Base-by-base conservation (phyloP, 2,329 filamentous ascomycete species). In the Emergomyces orientalis region DNA sequence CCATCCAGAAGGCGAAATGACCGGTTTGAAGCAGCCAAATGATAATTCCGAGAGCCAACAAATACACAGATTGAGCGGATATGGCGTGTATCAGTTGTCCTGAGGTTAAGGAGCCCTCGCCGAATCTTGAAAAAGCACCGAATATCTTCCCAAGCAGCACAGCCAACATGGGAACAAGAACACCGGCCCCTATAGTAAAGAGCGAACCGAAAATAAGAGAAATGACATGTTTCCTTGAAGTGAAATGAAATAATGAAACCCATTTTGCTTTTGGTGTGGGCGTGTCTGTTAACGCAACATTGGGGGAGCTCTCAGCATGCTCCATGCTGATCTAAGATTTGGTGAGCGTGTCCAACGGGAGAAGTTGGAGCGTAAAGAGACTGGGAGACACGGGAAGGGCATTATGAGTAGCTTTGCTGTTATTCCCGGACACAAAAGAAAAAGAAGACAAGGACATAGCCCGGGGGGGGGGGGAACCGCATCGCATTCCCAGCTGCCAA, bases 91-190 rank as follows among this genome's bases (percentile, higher is more conserved):
- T 76, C 1, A 91, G 80, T 0, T 81, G 78, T 1, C 76, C 66
- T 0, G 78, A 77, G 0, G 76, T 74, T 3, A 84, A 76, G 1
- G 73, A 71, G 1, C 84, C 85, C 19, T 80, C 77, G 0, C 86
- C 89, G 69, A 86, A 90, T 7, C 80, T 75, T 0, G 88, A 82
- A 63, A 96, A 87, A 4, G 84, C 76, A 37, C 88, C 82, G 70
- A 96, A 96, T 8, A 95, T 80, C 59, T 82, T 82, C 14, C 92
- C 92, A 0, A 92, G 83, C 1, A 95, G 73, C 34, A 91, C 78
- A 3, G 90, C 84, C 32, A 89, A 81, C 1, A 81, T 76, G 0
- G 90, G 88, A 61, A 85, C 83, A 14, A 87, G 77, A 0, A 83
- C 80, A 1, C 88, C 89, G 9, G 85, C 81, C 1, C 84, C 68